Conservation (phyloP, 495 filamentous ascomycete species). For the Trichoderma gamsii region DNA sequence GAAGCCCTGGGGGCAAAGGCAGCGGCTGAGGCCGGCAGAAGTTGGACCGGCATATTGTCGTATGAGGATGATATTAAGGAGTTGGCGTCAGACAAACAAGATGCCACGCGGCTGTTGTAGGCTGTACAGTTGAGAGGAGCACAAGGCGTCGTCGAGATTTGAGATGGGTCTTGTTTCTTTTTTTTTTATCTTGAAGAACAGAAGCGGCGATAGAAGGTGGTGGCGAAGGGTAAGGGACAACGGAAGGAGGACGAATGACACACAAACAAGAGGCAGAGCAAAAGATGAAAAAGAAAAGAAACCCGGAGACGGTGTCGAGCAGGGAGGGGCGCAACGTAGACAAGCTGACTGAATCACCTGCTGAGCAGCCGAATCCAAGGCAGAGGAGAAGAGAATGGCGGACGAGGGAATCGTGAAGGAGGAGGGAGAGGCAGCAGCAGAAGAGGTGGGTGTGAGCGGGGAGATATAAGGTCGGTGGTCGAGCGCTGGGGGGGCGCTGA, state of each 20-base stretch:
- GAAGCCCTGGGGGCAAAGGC: slow-evolving; percentile 89
- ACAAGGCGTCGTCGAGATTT: not conserved
- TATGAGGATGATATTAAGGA: not conserved
- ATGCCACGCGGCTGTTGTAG: not conserved
- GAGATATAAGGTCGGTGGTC: slow-evolving; percentile 7
- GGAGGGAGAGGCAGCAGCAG: slow-evolving; percentile 20
- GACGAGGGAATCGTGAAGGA: slow-evolving; percentile 41
- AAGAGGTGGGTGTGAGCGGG: slow-evolving; percentile 11
- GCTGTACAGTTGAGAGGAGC: not conserved
- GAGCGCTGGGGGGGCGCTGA: slow-evolving; percentile 11
- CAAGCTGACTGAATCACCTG: slow-evolving; percentile 14
- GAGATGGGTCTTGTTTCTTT: not conserved
- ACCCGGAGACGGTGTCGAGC: slow-evolving; percentile 15
- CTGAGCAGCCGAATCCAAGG: slow-evolving; percentile 15
- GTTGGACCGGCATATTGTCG: slow-evolving; percentile 75
- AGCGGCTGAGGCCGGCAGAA: slow-evolving; percentile 90
- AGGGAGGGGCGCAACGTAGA: slow-evolving; percentile 8
- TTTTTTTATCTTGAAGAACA: not conserved
- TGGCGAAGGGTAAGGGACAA: not conserved
- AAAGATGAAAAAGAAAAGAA: slow-evolving; percentile 11
- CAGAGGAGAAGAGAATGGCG: slow-evolving; percentile 32
- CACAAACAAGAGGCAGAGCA: not conserved
- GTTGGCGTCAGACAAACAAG: not conserved
- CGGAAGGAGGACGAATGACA: slow-evolving; percentile 5
- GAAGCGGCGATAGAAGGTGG: not conserved